These are phyloP conservation scores for Phytopythium aichiense DNA, from an alignment of 352 stramenopile genomes.

Conservation along the genomic window DNA sequence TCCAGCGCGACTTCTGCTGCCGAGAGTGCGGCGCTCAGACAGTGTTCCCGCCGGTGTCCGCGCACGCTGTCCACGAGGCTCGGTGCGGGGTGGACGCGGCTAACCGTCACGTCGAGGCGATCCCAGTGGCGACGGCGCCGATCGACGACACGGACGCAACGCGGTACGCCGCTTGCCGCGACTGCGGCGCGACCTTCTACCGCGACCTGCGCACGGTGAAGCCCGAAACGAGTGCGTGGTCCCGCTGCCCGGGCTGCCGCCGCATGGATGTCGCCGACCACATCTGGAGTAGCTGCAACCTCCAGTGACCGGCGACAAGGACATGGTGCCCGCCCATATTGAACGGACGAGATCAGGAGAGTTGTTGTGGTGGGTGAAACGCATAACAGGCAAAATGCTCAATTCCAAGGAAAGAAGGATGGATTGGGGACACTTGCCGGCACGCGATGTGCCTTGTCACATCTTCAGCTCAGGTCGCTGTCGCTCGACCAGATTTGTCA, in stretches of 20 bases:
- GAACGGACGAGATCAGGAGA: no score
- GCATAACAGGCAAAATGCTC: no score
- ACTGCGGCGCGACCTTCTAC: constrained; percentile 65
- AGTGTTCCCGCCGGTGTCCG: constrained; percentile 39
- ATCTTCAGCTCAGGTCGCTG: no score
- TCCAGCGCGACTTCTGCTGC: constrained; percentile 40
- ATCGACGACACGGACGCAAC: constrained; percentile 29
- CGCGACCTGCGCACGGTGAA: constrained; percentile 41
- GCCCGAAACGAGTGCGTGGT: constrained; percentile 65
- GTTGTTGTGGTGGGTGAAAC: no score
- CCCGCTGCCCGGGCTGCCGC: constrained; percentile 58
- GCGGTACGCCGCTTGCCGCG: constrained; percentile 48
- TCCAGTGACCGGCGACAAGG: constrained; percentile 23
- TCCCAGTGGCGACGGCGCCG: constrained; percentile 24
- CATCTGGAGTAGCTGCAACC: constrained; percentile 43
- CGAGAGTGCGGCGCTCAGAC: constrained; percentile 57
- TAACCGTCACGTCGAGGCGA: constrained; percentile 7
- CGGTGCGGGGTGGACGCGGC: constrained; percentile 10
- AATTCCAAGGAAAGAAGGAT: no score
- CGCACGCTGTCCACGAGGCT: constrained; percentile 14
- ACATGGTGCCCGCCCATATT: no score
- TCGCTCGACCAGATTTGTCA: no score
- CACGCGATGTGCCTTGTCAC: no score
- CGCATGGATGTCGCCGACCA: constrained; percentile 45
- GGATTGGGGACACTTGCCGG: no score